These are phyloP conservation scores for Eutypa lata DNA, from an alignment of 2,329 filamentous ascomycete species.

Conservation along the genomic window DNA sequence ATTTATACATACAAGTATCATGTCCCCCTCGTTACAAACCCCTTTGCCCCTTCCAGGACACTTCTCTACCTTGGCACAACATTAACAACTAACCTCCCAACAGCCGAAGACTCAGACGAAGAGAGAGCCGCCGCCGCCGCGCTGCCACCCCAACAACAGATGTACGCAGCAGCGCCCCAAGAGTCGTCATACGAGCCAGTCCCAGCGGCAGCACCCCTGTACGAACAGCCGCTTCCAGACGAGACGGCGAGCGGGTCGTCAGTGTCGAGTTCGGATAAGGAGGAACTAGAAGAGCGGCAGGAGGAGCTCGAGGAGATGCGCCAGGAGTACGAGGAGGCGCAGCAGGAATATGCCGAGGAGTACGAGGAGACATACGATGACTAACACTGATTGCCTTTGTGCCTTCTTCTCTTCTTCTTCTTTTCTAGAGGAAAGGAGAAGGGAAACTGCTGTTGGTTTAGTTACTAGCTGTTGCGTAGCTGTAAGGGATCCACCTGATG, in stretches of 20 bases:
- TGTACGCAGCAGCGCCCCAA: conserved; percentile 5
- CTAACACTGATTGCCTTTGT: too few species aligned
- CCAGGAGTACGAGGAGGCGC: conserved; percentile 39
- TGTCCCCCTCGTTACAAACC: too few species aligned
- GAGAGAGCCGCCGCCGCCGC: conserved; percentile 2
- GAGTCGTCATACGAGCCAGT: conserved; percentile 3
- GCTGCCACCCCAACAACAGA: conserved; percentile 2
- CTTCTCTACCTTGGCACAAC: neutral
- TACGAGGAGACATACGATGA: conserved; percentile 33
- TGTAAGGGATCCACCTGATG: too few species aligned
- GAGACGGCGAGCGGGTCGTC: conserved; percentile 5
- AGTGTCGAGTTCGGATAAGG: conserved; percentile 6
- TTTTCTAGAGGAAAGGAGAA: too few species aligned
- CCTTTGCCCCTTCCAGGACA: neutral
- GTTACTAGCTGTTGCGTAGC: too few species aligned
- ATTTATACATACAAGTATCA: too few species aligned
- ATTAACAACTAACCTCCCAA: neutral
- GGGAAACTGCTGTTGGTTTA: too few species aligned
- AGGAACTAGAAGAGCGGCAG: conserved; percentile 9
- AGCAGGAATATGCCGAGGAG: conserved; percentile 44
- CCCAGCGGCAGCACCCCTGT: conserved; percentile 1
- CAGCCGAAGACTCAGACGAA: conserved; percentile 18
- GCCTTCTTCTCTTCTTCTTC: too few species aligned
- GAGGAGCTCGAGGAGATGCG: conserved; percentile 30
- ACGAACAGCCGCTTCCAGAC: conserved; percentile 3